Evolutionary conservation across 345 rosid species (phyloP).

Genomic region (Mangifera indica): DNA sequence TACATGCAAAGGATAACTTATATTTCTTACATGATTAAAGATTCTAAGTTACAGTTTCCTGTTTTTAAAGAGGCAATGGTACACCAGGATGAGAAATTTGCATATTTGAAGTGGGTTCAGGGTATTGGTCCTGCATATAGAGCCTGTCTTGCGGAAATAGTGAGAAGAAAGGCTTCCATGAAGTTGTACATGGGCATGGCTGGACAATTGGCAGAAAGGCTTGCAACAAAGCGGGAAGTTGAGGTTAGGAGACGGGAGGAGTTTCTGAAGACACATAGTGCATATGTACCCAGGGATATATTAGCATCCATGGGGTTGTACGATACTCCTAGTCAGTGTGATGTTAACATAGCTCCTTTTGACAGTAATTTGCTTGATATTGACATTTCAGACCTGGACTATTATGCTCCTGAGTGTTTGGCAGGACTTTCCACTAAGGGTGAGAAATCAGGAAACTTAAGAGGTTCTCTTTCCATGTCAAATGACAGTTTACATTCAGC

Average conservation of each 20-base stretch:
- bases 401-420: constrained; percentile 81
- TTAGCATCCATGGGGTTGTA: constrained; percentile 81
- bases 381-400: constrained; percentile 70
- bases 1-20: constrained; percentile 81
- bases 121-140: constrained; percentile 92
- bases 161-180: constrained; percentile 89
- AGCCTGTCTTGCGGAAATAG: constrained; percentile 94
- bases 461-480: constrained; percentile 59
- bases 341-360: constrained; percentile 84
- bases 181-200: constrained; percentile 99
- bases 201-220: constrained; percentile 93
- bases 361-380: constrained; percentile 76
- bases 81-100: constrained; percentile 70
- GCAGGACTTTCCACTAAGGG: constrained; percentile 46
- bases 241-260: constrained; percentile 93
- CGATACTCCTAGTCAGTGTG: constrained; percentile 90
- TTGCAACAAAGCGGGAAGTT: constrained; percentile 79
- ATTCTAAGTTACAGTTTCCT: constrained; percentile 87
- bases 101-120: constrained; percentile 63
- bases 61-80: constrained; percentile 93
- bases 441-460: constrained; percentile 52
- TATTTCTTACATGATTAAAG: constrained; percentile 70
- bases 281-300: constrained; percentile 71
- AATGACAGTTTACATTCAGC: constrained; percentile 61
- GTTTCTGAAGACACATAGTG: constrained; percentile 66